These are phyloP conservation scores for Fusarium equiseti DNA, from an alignment of 2,329 filamentous ascomycete species.

Conservation along the genomic window DNA sequence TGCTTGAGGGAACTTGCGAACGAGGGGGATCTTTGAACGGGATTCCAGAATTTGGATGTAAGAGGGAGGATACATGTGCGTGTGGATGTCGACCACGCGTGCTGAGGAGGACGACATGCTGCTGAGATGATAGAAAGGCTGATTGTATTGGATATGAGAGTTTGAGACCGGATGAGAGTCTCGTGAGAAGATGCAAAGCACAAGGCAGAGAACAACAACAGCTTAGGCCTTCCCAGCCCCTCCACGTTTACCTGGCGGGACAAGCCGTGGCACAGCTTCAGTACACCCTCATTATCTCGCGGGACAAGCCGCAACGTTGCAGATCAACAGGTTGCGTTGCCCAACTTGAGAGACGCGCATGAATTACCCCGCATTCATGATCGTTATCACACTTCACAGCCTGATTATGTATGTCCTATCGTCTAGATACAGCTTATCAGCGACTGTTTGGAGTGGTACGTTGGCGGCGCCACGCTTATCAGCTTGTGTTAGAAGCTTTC, in stretches of 20 bases:
- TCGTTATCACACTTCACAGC: constrained; percentile 14
- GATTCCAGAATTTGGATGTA: constrained; percentile 72
- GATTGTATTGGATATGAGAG: background rate
- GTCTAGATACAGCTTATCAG: constrained; percentile 32
- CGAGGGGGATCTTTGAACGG: constrained; percentile 74
- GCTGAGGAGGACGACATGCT: constrained; percentile 53
- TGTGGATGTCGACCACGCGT: constrained; percentile 74
- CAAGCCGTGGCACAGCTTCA: constrained; percentile 2
- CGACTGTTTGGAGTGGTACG: constrained; percentile 14
- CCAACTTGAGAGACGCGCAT: constrained; percentile 25
- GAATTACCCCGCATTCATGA: constrained; percentile 30
- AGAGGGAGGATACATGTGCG: constrained; percentile 75
- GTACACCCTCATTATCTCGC: constrained; percentile 12
- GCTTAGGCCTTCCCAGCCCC: background rate
- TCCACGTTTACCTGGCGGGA: background rate
- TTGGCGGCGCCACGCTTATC: constrained; percentile 20
- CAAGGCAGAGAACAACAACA: background rate
- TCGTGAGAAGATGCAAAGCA: constrained; percentile 3
- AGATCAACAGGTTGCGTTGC: constrained; percentile 24
- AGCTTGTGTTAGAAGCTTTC: background rate
- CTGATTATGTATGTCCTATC: constrained; percentile 6
- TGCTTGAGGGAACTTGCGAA: constrained; percentile 71
- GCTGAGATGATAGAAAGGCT: background rate
- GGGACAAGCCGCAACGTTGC: constrained; percentile 25
- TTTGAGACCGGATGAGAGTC: background rate